Conservation (phyloP, 2,329 filamentous ascomycete species). For the Calonectria pseudoreteaudii region DNA sequence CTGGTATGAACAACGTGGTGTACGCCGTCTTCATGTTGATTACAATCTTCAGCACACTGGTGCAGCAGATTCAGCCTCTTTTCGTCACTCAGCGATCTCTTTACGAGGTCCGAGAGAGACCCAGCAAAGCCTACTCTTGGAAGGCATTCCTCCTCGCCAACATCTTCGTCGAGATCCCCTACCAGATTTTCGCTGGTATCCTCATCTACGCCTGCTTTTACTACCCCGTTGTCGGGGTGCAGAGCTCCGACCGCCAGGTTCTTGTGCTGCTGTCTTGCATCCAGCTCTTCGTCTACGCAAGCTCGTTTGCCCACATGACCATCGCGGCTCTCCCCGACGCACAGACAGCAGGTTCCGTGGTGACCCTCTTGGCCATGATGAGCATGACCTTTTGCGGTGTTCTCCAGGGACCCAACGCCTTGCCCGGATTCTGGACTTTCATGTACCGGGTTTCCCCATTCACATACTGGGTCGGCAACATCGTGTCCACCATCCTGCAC, state of each 20-base stretch:
- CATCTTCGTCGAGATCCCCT: conserved; percentile 78
- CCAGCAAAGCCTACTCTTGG: conserved; percentile 81
- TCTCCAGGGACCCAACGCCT: conserved; percentile 61
- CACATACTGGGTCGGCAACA: conserved; percentile 64
- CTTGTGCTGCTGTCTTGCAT: conserved; percentile 65
- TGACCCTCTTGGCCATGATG: conserved; percentile 55
- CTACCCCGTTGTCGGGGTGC: conserved; percentile 69
- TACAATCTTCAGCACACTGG: conserved; percentile 78
- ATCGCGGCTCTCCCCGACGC: conserved; percentile 75
- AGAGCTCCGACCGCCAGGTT: conserved; percentile 69
- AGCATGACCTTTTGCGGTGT: conserved; percentile 69
- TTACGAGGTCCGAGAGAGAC: conserved; percentile 82
- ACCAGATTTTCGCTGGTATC: conserved; percentile 74
- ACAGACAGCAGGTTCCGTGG: conserved; percentile 58
- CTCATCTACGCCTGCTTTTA: conserved; percentile 76
- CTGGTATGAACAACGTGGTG: conserved; percentile 78
- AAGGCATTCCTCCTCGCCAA: conserved; percentile 78
- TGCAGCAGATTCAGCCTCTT: conserved; percentile 80
- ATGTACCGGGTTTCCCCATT: conserved; percentile 27
- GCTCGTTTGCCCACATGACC: conserved; percentile 75
- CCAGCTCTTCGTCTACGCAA: conserved; percentile 73
- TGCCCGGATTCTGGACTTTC: conserved; percentile 27
- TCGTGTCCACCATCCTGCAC: conserved; percentile 71
- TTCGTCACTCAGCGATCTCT: conserved; percentile 81
- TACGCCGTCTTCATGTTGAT: conserved; percentile 82